A percentile compares a stretch with the other conserved stretches of the same genome.
These are phyloP conservation scores for Mortierella sp. DNA, from an alignment of 371 early-diverging fungal species.

Conservation along the genomic window DNA sequence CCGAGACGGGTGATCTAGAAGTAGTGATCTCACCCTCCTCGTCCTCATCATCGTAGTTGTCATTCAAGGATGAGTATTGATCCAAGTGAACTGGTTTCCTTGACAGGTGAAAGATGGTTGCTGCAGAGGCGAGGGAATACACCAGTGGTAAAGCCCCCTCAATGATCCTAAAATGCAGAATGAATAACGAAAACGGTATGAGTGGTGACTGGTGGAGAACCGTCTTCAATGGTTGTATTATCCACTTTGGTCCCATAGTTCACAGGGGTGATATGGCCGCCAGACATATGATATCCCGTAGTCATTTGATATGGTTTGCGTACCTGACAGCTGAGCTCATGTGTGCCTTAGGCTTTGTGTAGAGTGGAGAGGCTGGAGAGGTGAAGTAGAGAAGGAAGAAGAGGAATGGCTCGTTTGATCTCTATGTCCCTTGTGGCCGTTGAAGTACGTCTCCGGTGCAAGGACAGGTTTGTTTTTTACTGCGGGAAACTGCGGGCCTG, in stretches of 20 bases:
- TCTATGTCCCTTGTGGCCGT: no score
- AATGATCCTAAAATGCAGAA: constrained; percentile 7
- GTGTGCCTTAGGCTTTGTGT: not conserved
- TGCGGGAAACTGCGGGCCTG: no score
- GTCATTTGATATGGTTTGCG: not conserved
- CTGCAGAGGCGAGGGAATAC: constrained; percentile 26
- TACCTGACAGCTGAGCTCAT: not conserved
- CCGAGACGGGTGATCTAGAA: not conserved
- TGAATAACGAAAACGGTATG: no score
- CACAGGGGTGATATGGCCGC: no score
- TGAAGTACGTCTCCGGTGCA: not conserved
- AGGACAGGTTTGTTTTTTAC: not conserved
- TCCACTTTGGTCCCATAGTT: no score
- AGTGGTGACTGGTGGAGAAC: no score
- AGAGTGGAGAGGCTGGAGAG: constrained; percentile 3
- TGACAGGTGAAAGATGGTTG: constrained; percentile 27
- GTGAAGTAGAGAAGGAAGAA: not conserved
- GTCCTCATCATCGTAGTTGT: not conserved
- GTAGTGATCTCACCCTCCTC: not conserved
- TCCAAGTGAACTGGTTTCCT: constrained; percentile 45
- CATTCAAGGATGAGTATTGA: constrained; percentile 30
- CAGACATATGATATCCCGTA: no score
- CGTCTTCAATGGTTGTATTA: no score
- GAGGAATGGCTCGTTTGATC: no score
- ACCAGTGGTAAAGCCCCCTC: constrained; percentile 37